Percentiles rank a stretch among this genome's conserved stretches.
Evolutionary conservation across 2,329 filamentous ascomycete genomes (phyloP).

Genomic region (Aspergillus melleus): DNA sequence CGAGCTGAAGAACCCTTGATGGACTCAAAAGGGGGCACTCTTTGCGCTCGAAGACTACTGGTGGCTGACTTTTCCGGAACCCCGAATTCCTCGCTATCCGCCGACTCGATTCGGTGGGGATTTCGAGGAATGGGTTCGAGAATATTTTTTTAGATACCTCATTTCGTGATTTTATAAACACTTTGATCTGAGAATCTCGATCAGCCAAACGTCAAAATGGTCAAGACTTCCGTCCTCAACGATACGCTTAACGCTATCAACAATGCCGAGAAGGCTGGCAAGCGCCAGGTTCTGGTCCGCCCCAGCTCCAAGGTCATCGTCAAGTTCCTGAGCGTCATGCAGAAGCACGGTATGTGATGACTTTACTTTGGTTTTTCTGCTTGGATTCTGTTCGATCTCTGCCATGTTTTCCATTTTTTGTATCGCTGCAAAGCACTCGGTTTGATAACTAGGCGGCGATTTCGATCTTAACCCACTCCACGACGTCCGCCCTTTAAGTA

Average conservation of each 20-base stretch:
- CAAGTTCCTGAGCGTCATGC: slow-evolving; percentile 99
- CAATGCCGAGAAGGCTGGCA: slow-evolving; percentile 99
- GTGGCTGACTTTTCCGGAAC: slow-evolving; percentile 55
- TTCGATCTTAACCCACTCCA: slow-evolving; percentile 64
- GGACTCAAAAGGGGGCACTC: slow-evolving; percentile 58
- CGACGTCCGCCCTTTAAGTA: slow-evolving; percentile 99
- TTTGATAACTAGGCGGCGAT: slow-evolving; percentile 99
- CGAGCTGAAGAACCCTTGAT: slow-evolving; percentile 69
- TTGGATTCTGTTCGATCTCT: background rate
- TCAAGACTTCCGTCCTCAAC: slow-evolving; percentile 98
- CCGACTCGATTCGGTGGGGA: slow-evolving; percentile 3
- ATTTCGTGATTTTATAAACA: slow-evolving; percentile 27
- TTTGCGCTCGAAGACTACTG: slow-evolving; percentile 65
- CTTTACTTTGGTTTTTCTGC: slow-evolving; percentile 2
- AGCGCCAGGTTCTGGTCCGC: slow-evolving; percentile 98
- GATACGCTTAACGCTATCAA: slow-evolving; percentile 99
- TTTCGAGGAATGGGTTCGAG: slow-evolving; percentile 10
- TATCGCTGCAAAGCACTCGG: slow-evolving; percentile 51
- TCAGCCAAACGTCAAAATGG: slow-evolving; percentile 76
- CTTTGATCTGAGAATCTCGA: slow-evolving; percentile 55
- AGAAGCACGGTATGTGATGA: slow-evolving; percentile 87
- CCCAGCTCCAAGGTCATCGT: slow-evolving; percentile 99
- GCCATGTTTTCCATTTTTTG: background rate
- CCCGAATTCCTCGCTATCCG: slow-evolving; percentile 10
- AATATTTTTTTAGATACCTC: slow-evolving; percentile 35